A percentile compares a stretch with the other conserved stretches of the same genome.
Conservation (phyloP, 768 basidiomycete species). For the Podaxis sp. region DNA sequence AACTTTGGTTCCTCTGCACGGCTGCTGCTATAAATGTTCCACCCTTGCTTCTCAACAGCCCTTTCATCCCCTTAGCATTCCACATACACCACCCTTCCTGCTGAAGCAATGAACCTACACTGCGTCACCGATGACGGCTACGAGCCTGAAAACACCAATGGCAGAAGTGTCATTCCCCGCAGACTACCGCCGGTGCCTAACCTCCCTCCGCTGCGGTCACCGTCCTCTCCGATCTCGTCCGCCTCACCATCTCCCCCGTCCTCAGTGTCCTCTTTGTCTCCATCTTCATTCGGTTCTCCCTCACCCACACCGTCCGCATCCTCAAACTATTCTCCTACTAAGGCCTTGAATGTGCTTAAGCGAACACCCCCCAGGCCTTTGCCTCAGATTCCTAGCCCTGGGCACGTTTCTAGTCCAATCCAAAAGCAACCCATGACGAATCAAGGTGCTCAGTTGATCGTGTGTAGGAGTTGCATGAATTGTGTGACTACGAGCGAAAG, state of each 20-base stretch:
- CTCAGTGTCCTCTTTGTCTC: not conserved
- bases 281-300: not conserved
- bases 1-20: not conserved
- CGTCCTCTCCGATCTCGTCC: not conserved
- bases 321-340: not conserved
- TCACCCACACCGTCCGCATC: slow-evolving; percentile 3
- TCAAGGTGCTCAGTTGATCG: not conserved
- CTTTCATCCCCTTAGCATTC: not conserved
- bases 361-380: slow-evolving; percentile 36
- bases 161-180: slow-evolving; percentile 5
- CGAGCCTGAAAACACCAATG: not conserved
- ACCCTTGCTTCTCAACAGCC: not conserved
- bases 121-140: not conserved
- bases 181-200: slow-evolving; percentile 5
- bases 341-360: slow-evolving; percentile 8
- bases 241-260: not conserved
- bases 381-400: slow-evolving; percentile 37
- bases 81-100: not conserved
- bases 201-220: not conserved
- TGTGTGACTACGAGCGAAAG: slow-evolving; percentile 6
- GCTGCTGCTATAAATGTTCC: not conserved
- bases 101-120: not conserved
- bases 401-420: not conserved
- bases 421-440: not conserved
- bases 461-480: slow-evolving; percentile 9